phyloP scores from a whole-genome alignment of 2,329 filamentous ascomycete species.

The Clarireedia homoeocarpa region DNA sequence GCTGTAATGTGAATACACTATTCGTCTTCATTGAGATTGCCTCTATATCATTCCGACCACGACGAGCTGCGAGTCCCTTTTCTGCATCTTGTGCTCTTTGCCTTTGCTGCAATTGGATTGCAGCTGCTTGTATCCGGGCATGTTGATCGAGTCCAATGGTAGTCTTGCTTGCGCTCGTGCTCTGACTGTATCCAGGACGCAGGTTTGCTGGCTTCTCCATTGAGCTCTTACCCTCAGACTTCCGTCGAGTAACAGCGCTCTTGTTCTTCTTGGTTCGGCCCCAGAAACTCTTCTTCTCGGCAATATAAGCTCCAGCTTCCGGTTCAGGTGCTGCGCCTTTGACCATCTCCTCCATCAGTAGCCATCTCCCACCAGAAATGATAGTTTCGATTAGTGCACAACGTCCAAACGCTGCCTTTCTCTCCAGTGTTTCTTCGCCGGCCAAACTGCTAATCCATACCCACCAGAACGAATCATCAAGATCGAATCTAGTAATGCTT shows the following conservation, averaged over 20 bases:
- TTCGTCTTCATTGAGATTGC: conserved; percentile 66
- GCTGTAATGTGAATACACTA: conserved; percentile 83
- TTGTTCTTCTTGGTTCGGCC: conserved; percentile 70
- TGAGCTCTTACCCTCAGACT: conserved; percentile 58
- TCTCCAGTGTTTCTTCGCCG: conserved; percentile 73
- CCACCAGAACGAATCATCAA: conserved; percentile 99
- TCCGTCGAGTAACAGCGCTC: conserved; percentile 52
- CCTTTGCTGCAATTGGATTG: conserved; percentile 69
- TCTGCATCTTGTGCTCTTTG: conserved; percentile 64
- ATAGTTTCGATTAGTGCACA: conserved; percentile 87
- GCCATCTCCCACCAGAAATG: conserved; percentile 75
- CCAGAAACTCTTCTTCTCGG: conserved; percentile 92
- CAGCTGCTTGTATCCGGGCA: conserved; percentile 85
- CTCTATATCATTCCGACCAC: conserved; percentile 49
- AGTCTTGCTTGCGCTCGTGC: conserved; percentile 56
- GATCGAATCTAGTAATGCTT: conserved; percentile 75
- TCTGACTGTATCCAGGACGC: conserved; percentile 34
- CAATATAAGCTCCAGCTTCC: conserved; percentile 79
- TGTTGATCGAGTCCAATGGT: conserved; percentile 88
- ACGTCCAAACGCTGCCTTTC: conserved; percentile 89
- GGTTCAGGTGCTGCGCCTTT: conserved; percentile 85
- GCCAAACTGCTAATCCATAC: conserved; percentile 98
- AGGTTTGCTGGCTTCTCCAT: conserved; percentile 38
- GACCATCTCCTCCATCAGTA: conserved; percentile 93
- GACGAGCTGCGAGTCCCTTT: conserved; percentile 33